Conservation (phyloP, 2,329 filamentous ascomycete species). For the Ambrosiella cleistominuta region DNA sequence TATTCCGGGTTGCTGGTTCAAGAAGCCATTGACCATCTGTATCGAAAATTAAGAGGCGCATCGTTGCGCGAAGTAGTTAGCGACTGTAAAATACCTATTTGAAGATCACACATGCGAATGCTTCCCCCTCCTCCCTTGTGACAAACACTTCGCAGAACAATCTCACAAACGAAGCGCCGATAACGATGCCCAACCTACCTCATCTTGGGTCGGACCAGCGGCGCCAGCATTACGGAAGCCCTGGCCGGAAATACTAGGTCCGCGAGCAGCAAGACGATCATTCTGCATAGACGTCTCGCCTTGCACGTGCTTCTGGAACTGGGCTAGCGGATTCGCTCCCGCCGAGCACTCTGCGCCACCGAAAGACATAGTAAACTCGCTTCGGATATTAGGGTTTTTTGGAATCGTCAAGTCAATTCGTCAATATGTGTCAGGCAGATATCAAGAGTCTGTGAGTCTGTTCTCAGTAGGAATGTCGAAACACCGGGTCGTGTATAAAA, state of each 20-base stretch:
- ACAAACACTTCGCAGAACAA: neutral
- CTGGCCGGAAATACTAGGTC: constrained; percentile 52
- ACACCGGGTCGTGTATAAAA: too few species aligned
- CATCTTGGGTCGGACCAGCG: constrained; percentile 50
- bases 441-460: neutral
- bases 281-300: constrained; percentile 91
- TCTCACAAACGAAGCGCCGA: neutral
- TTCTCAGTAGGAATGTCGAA: neutral
- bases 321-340: constrained; percentile 83
- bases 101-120: neutral
- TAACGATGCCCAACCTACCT: constrained; percentile 29
- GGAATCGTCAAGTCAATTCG: neutral
- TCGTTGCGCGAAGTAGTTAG: neutral
- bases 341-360: constrained; percentile 94
- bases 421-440: neutral
- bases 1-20: constrained; percentile 55
- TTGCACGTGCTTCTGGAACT: constrained; percentile 93
- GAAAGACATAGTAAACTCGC: constrained; percentile 31
- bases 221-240: constrained; percentile 59
- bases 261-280: constrained; percentile 66
- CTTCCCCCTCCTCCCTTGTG: neutral
- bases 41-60: neutral
- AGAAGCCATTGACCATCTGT: constrained; percentile 85
- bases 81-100: constrained; percentile 1
- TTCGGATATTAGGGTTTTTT: neutral